A percentile compares a stretch with the other conserved stretches of the same genome.
These are phyloP conservation scores for Melanomma pulvis-pyrius DNA, from an alignment of 495 filamentous ascomycete species.

Conservation along the genomic window DNA sequence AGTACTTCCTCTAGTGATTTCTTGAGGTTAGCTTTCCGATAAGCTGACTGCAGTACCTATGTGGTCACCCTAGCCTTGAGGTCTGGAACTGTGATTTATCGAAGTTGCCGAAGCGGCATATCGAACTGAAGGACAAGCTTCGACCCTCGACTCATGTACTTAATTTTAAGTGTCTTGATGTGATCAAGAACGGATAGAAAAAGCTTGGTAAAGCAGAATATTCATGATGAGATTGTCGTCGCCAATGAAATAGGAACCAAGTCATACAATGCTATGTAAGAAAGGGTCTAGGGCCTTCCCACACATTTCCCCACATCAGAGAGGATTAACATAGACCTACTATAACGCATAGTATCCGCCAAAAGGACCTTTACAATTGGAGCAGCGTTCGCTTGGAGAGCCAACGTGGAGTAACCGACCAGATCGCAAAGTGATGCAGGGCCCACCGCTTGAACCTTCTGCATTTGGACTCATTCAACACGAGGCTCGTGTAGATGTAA, in stretches of 20 bases:
- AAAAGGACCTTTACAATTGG: neutral
- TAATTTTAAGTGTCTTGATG: too few relatives aligned
- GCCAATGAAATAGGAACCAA: too few relatives aligned
- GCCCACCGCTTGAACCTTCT: neutral
- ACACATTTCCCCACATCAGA: too few relatives aligned
- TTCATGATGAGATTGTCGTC: too few relatives aligned
- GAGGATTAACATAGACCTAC: neutral
- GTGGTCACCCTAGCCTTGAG: neutral
- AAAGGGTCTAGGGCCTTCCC: too few relatives aligned
- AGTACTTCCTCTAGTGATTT: neutral
- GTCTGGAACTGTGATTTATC: neutral
- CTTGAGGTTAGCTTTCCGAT: neutral
- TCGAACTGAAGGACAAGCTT: neutral
- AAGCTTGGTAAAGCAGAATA: too few relatives aligned
- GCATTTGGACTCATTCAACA: neutral
- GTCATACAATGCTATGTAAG: too few relatives aligned
- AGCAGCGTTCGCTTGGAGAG: neutral
- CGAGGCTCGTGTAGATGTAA: neutral
- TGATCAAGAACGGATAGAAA: neutral
- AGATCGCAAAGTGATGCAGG: neutral
- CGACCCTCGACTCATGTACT: neutral
- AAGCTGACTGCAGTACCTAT: neutral
- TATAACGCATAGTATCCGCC: neutral
- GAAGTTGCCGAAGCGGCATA: neutral
- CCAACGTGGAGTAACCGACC: neutral